Percentiles rank a stretch among this genome's conserved stretches.
Conservation (phyloP, 78 protist genomes). For the Andalucia godoyi region DNA sequence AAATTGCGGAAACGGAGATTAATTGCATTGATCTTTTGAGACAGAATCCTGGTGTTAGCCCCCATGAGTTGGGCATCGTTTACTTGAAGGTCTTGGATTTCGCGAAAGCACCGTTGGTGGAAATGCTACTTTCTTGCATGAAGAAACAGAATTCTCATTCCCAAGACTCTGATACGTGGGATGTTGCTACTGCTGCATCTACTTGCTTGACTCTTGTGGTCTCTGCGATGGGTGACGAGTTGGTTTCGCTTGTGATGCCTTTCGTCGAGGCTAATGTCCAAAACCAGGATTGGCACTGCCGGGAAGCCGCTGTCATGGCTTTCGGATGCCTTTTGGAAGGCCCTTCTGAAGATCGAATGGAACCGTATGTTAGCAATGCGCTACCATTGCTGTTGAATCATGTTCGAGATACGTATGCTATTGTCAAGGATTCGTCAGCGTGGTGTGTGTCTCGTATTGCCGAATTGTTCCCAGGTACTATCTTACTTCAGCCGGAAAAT, state of each 20-base stretch:
- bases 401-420: slow-evolving; percentile 18
- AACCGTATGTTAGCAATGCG: background rate
- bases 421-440: slow-evolving; percentile 65
- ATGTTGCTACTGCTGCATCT: slow-evolving; percentile 62
- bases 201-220: slow-evolving; percentile 54
- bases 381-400: slow-evolving; percentile 2
- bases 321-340: slow-evolving; percentile 72
- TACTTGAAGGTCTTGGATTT: slow-evolving; percentile 13
- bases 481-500: no score
- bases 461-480: slow-evolving; percentile 5
- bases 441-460: slow-evolving; percentile 63
- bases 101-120: no score
- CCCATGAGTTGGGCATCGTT: no score
- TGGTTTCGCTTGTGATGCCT: slow-evolving; percentile 46
- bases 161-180: no score
- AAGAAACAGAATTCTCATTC: no score
- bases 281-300: slow-evolving; percentile 35
- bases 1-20: slow-evolving; percentile 71
- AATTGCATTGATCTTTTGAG: no score
- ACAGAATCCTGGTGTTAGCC: no score
- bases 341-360: background rate
- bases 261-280: slow-evolving; percentile 45
- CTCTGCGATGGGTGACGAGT: slow-evolving; percentile 18
- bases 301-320: slow-evolving; percentile 66
- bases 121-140: no score